Conservation (phyloP, 805 yeast genomes). For the Yarrowia sp. region DNA sequence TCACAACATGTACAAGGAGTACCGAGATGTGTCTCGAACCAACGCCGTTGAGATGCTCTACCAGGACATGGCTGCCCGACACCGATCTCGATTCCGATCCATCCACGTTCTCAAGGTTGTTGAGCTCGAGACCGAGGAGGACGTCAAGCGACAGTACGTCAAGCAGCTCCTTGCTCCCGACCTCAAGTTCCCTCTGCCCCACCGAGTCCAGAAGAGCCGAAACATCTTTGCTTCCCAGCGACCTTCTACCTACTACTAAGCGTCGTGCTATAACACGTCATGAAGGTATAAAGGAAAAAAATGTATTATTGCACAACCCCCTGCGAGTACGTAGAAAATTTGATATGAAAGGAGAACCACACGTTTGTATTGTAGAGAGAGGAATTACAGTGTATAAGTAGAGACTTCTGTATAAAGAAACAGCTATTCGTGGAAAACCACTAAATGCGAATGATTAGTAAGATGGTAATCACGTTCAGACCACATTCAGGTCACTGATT, state of each 20-base stretch:
- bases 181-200: conserved; percentile 99
- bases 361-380: background rate
- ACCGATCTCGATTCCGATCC: conserved; percentile 99
- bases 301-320: conserved; percentile 34
- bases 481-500: no score
- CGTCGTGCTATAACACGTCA: conserved; percentile 39
- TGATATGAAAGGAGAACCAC: background rate
- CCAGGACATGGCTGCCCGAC: conserved; percentile 99
- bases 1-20: conserved; percentile 99
- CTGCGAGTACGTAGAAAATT: conserved; percentile 2
- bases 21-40: conserved; percentile 99
- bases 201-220: conserved; percentile 94
- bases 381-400: no score
- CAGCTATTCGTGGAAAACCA: no score
- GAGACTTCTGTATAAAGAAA: no score
- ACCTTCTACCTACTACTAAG: conserved; percentile 97
- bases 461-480: no score
- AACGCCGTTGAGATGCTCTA: conserved; percentile 98
- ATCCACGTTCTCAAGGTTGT: conserved; percentile 99
- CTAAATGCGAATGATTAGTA: no score
- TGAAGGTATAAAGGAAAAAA: conserved; percentile 24
- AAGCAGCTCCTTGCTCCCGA: conserved; percentile 94
- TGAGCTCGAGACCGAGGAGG: conserved; percentile 96
- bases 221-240: conserved; percentile 88
- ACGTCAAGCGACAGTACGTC: conserved; percentile 99